Evolutionary conservation across 768 basidiomycete species (phyloP).

Genomic region (Boletales sp.): DNA sequence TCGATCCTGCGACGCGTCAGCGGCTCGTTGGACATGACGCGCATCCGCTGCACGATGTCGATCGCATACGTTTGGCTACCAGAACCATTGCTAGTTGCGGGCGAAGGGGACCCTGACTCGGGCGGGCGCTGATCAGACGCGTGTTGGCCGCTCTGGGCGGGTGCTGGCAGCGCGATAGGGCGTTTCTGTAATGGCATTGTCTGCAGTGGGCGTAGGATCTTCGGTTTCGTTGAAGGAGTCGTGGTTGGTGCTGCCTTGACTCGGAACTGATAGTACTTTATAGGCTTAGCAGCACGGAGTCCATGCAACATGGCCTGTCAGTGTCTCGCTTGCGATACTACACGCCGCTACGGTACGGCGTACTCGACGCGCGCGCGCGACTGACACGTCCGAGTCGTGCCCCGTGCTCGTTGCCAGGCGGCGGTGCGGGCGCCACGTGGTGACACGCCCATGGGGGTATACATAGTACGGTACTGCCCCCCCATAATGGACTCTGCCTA

Average conservation of each 20-base stretch:
- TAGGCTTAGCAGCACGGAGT: conserved; percentile 10
- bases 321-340: conserved; percentile 6
- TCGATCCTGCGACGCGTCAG: conserved; percentile 26
- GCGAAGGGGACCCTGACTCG: not conserved
- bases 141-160: conserved; percentile 6
- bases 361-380: conserved; percentile 10
- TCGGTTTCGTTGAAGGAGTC: too few species aligned
- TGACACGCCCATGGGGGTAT: conserved; percentile 10
- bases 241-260: not conserved
- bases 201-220: conserved; percentile 1
- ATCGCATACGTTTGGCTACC: conserved; percentile 21
- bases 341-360: conserved; percentile 16
- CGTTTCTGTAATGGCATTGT: conserved; percentile 14
- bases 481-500: conserved; percentile 1
- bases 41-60: conserved; percentile 30
- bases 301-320: conserved; percentile 13
- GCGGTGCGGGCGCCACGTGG: conserved; percentile 26
- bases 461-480: conserved; percentile 15
- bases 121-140: conserved; percentile 6
- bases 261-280: conserved; percentile 17
- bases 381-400: conserved; percentile 13
- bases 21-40: conserved; percentile 25
- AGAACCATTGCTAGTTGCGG: not conserved
- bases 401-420: conserved; percentile 9
- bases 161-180: not conserved